Conservation (phyloP, 345 rosid species). For the Populus alba region DNA sequence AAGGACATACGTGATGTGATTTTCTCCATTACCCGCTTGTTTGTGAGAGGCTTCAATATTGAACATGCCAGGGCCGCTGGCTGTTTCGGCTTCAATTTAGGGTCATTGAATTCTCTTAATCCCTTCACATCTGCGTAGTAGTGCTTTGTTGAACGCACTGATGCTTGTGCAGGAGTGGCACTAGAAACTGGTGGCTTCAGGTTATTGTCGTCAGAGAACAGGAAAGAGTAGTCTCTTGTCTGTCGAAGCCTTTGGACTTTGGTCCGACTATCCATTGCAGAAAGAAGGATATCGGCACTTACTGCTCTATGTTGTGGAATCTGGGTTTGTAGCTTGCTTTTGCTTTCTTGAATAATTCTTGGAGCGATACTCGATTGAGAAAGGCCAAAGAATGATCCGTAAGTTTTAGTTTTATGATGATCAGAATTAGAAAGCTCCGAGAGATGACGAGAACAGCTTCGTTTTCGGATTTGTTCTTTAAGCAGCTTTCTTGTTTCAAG, state of each 20-base stretch:
- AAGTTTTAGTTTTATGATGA: too few relatives aligned
- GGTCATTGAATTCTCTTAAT: background rate
- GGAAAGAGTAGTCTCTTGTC: constrained; percentile 80
- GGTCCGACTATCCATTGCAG: constrained; percentile 7
- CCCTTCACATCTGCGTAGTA: background rate
- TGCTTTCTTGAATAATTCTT: constrained; percentile 80
- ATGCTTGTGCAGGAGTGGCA: constrained; percentile 34
- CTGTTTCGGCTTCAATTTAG: background rate
- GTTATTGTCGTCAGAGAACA: constrained; percentile 54
- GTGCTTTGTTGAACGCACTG: background rate
- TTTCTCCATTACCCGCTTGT: constrained; percentile 38
- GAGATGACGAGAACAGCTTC: too few relatives aligned
- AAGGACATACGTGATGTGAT: constrained; percentile 22
- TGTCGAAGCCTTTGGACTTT: constrained; percentile 59
- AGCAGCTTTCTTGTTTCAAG: background rate
- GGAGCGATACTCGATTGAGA: constrained; percentile 66
- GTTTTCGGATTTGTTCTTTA: background rate
- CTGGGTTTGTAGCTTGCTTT: constrained; percentile 71
- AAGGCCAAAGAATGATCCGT: constrained; percentile 86
- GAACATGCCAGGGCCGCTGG: constrained; percentile 23
- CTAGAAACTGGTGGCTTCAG: constrained; percentile 45
- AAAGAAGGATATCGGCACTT: background rate
- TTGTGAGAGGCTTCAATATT: constrained; percentile 40
- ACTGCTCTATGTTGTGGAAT: constrained; percentile 31
- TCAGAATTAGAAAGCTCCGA: too few relatives aligned